A percentile compares a stretch with the other conserved stretches of the same genome.
These are phyloP conservation scores for Boletus vinaceobasis DNA, from an alignment of 768 basidiomycete species.

Conservation along the genomic window DNA sequence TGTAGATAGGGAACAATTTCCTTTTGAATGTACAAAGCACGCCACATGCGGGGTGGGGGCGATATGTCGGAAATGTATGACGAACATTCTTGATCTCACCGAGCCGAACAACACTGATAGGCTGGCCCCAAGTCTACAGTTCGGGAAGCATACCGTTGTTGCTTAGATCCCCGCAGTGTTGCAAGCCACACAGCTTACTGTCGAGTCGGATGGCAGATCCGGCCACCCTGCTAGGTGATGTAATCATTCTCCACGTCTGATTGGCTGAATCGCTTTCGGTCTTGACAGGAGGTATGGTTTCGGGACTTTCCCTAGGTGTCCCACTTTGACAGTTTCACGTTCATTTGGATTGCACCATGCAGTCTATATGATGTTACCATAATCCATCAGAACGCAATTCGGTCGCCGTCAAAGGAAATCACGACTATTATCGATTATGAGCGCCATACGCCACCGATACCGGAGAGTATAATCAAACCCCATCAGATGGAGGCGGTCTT, in stretches of 20 bases:
- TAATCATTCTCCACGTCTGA: neutral
- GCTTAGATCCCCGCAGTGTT: too few species aligned
- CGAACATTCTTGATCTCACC: neutral
- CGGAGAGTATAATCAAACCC: neutral
- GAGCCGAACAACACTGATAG: neutral
- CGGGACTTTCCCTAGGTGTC: neutral
- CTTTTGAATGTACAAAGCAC: neutral
- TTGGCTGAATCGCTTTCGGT: conserved; percentile 1
- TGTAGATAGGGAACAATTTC: conserved; percentile 22
- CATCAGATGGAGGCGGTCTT: neutral
- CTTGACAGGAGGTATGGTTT: neutral
- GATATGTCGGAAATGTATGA: neutral
- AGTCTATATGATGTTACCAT: neutral
- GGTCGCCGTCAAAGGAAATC: neutral
- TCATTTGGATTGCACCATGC: conserved; percentile 1
- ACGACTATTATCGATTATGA: neutral
- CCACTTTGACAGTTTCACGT: conserved; percentile 10
- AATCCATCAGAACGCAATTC: neutral
- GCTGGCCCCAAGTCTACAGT: neutral
- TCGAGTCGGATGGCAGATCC: conserved; percentile 4
- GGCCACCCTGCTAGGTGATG: neutral
- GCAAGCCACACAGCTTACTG: neutral
- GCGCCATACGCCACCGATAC: neutral
- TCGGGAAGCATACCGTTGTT: neutral
- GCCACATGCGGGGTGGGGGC: neutral